Base-by-base conservation (phyloP, 805 yeast species). In the Wickerhamiella domercqiae region DNA sequence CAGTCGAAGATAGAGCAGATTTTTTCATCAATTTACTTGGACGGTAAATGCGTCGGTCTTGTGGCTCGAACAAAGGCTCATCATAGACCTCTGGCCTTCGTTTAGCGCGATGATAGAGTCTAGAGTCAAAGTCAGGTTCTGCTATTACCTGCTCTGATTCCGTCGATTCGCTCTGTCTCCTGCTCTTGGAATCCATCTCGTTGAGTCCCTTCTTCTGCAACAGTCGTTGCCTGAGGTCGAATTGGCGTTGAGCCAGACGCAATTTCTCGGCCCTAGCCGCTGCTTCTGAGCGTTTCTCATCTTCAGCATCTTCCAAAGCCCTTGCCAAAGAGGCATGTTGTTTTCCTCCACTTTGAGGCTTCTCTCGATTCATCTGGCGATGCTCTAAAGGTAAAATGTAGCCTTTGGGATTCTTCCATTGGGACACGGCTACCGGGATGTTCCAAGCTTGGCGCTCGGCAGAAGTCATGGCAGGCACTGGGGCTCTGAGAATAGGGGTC, bases 381-480 rank as follows among this genome's bases (percentile, higher is more conserved):
- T 78, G 80, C 38, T 84, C 94, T 29, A 86, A 56, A 1, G 78
- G 73, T 32, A 86, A 75, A 1, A 94, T 74, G 52, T 74, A 82
- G 1, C 97, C 96, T 47, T 80, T 78, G 14, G 86, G 81, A 55
- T 90, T 90, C 56, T 84, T 86, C 96, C 97, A 90, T 55, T 82
- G 83, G 1, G 97, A 87, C 0, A 87, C 71, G 1, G 93, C 82
- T 0, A 94, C 75, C 0, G 97, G 97, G 21, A 90, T 83, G 34
- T 68, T 67, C 95, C 96, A 87, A 43, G 71, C 67, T 20, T 70
- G 72, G 45, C 74, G 79, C 37, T 84, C 93, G 46, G 77, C 81
- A 20, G 71, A 70, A 0, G 84, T 70, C 15, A 78, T 54, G 49
- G 67, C 61, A 3, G 71, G 71, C 4, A 73, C 65, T n/a, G 68